Evolutionary conservation across 768 basidiomycete genomes (phyloP), one percentile per base, ranked within the genome.

Genomic region (Amanita brunnescens): DNA sequence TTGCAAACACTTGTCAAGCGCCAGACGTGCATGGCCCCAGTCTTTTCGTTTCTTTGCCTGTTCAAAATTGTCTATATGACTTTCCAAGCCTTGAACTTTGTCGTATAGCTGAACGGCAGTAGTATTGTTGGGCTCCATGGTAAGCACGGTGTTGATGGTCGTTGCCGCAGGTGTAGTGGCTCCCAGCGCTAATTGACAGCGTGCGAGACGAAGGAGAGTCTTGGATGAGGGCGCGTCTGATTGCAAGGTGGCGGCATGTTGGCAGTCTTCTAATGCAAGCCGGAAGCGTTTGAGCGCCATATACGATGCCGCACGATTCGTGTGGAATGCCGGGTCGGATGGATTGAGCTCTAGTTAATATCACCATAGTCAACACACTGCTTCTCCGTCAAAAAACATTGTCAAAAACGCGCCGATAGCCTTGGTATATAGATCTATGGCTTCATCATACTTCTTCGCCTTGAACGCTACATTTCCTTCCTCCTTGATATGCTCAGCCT

Each of bases 231-330:
- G 85, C 0, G 70, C 53, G 12, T 69, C 62, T 6, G 81, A 64
- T 66, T 91, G 87, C 5, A 91, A 70, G 0, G 78, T 65, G 0
- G 78, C 74, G 3, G 90, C 91, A 32, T 72, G 72, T 63, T 89
- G 89, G 60, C 89, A 92, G 61, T 94, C 91, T 33, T 74, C 75
- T 14, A 92, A 71, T 0, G 91, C 91, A 0, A 71, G 67, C 29
- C 80, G 74, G 73, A 85, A 93, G 30, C 79, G 79, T 62, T 91
- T 91, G 46, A 87, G 62, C 0, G 81, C 79, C 79, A 94, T 93
- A 62, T 84, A 79, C 2, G 90, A 83, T 0, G 91, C 91, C 0
- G 91, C 91, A 24, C 91, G 81, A 64, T 94, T 94, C 0, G 89
- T 88, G 55, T 85, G 71, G 61, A 86, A 93, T 2, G 85, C 75